Evolutionary conservation across 129 eudicot genomes (phyloP).

Genomic region (Pulicaria dysenterica): DNA sequence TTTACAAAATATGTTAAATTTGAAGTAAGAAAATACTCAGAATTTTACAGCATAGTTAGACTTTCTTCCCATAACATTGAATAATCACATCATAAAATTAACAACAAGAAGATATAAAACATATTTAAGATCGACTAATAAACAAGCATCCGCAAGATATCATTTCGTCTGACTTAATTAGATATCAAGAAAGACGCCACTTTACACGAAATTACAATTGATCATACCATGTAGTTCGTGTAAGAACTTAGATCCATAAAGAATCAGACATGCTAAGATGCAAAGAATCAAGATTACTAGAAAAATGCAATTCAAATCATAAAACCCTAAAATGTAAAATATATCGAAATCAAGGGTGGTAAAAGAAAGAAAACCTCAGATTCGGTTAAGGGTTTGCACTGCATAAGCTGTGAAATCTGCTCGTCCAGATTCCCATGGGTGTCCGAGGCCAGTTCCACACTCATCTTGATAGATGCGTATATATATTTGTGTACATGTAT

Average conservation of each 20-base stretch:
- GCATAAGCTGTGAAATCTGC: constrained; percentile 90
- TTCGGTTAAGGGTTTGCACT: constrained; percentile 93
- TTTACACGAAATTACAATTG: not conserved
- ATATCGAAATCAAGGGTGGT: not conserved
- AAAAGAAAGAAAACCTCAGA: constrained; percentile 45
- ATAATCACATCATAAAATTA: not conserved
- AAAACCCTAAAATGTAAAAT: constrained; percentile 23
- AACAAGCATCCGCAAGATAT: not conserved
- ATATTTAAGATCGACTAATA: not conserved
- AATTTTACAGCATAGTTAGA: not conserved
- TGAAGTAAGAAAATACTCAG: constrained; percentile 3
- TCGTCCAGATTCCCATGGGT: constrained; percentile 84
- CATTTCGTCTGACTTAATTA: not conserved
- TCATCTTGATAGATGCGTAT: constrained; percentile 48
- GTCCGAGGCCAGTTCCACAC: constrained; percentile 71
- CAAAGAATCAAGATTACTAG: constrained; percentile 9
- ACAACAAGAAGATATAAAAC: not conserved
- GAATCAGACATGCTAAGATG: constrained; percentile 5
- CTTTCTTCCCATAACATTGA: not conserved
- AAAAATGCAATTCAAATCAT: not conserved
- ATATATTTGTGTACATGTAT: constrained; percentile 5
- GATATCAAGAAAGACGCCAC: constrained; percentile 4
- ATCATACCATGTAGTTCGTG: constrained; percentile 1
- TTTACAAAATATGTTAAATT: constrained; percentile 3
- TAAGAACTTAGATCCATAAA: constrained; percentile 34